Percentiles rank a stretch among this genome's conserved stretches.
Evolutionary conservation across 371 early-diverging fungal genomes (phyloP).

Genomic region (Syncephalastrum monosporum): DNA sequence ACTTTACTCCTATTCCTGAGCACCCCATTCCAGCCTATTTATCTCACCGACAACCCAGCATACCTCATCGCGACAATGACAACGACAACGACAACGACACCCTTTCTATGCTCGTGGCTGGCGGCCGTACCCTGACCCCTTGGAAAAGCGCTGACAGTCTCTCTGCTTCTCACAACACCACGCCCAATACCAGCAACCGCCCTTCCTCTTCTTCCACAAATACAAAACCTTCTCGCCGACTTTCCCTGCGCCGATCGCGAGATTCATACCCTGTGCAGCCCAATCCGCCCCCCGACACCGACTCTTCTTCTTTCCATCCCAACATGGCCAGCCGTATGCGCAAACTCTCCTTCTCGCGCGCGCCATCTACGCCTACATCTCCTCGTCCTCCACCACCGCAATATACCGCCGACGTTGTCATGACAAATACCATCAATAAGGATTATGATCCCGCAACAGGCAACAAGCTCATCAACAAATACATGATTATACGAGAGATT

Average conservation of each 20-base stretch:
- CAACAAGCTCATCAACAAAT: conserved; percentile 92
- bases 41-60: conserved; percentile 17
- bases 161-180: conserved; percentile 7
- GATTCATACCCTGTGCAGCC: no score
- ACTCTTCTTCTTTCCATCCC: conserved; percentile 5
- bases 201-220: no score
- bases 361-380: conserved; percentile 14
- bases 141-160: conserved; percentile 33
- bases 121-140: conserved; percentile 16
- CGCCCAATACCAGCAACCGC: not conserved
- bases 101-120: conserved; percentile 12
- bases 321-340: conserved; percentile 9
- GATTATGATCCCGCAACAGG: conserved; percentile 84
- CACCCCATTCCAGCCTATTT: conserved; percentile 17
- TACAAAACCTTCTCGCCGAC: no score
- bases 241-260: no score
- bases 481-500: conserved; percentile 87
- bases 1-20: conserved; percentile 14
- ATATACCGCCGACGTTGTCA: conserved; percentile 17
- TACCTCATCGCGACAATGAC: conserved; percentile 8
- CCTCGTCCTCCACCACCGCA: conserved; percentile 4
- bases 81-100: conserved; percentile 9
- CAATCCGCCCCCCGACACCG: no score
- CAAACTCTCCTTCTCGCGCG: conserved; percentile 20
- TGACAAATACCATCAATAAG: conserved; percentile 72